Base-by-base conservation (phyloP, 2,329 filamentous ascomycete species). In the Ciborinia camelliae region DNA sequence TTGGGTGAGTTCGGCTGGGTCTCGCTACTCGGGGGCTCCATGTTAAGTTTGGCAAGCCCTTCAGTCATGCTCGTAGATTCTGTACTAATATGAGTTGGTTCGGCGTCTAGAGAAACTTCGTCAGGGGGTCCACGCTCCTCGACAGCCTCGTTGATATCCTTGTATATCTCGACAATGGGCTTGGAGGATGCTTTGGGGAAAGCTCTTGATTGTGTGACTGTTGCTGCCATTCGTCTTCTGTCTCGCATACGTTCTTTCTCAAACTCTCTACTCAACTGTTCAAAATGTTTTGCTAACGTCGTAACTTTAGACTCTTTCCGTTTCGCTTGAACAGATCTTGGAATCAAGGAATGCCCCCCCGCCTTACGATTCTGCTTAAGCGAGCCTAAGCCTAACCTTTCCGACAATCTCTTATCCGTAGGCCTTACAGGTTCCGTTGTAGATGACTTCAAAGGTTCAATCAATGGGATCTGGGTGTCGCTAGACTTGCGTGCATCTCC, bases 241-340 rank as follows among this genome's bases (percentile, higher is more conserved):
- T 98, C 94, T 57, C 90, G 89, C 70, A 96, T 85, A 52, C 95
- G 86, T 77, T 99, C 94, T 72, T 94, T 96, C 59, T 75, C 74
- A 70, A 99, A 99, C 74, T 99, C 96, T 30, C 93, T 89, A 71
- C 92, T 97, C 64, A 99, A 82, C 76, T 98, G 93, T 76, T 99
- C 96, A 74, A 99, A 98, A 75, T 98, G 95, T 71, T 91, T 91
- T 23, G 95, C 92, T 58, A 99, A 82, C n/a, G 89, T 92, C 10
- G 92, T 96, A 2, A 99, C 95, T 72, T 90, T 91, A 4, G 90
- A 86, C 61, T 88, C 84, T 69, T 87, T 88, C 70, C 84, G 87
- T 74, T 88, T 90, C 58, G 76, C 73, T 59, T 90, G 87, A 35
- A 97, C 86, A 32, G 95, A 95, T 39, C 95, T 87, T 35, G 93